Evolutionary conservation across 1,139 yeast species (phyloP).

Genomic region (Suhomyces maxii): DNA sequence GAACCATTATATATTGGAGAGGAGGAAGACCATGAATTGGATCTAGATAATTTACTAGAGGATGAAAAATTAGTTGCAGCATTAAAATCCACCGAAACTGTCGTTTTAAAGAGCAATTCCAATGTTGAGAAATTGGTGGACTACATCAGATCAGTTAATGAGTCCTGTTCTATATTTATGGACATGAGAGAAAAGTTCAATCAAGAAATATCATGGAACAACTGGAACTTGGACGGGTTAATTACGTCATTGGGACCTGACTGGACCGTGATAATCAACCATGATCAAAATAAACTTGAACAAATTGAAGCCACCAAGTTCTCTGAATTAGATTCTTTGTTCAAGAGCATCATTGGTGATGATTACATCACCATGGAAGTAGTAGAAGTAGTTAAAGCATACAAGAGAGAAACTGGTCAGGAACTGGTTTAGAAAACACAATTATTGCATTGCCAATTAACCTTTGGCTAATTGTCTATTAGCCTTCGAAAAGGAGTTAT

Average conservation of each 20-base stretch:
- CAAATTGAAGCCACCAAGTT: neutral
- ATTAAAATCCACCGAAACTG: neutral
- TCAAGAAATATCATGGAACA: neutral
- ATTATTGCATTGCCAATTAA: neutral
- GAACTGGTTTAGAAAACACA: neutral
- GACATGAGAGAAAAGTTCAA: neutral
- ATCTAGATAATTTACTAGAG: neutral
- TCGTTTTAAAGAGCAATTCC: neutral
- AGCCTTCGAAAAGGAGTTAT: too few species aligned
- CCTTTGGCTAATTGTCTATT: too few species aligned
- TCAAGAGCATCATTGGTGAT: neutral
- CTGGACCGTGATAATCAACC: neutral
- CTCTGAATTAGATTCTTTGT: neutral
- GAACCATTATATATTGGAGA: neutral
- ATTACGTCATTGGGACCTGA: neutral
- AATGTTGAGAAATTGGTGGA: neutral
- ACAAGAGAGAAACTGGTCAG: neutral
- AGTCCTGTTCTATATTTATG: neutral
- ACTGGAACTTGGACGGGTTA: neutral
- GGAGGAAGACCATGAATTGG: neutral
- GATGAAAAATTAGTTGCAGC: neutral
- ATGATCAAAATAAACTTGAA: neutral
- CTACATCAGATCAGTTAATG: neutral
- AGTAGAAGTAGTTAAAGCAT: neutral
- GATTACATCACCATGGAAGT: neutral